Evolutionary conservation across 2,329 filamentous ascomycete species (phyloP).

Genomic region (Cladosporium oxysporum): DNA sequence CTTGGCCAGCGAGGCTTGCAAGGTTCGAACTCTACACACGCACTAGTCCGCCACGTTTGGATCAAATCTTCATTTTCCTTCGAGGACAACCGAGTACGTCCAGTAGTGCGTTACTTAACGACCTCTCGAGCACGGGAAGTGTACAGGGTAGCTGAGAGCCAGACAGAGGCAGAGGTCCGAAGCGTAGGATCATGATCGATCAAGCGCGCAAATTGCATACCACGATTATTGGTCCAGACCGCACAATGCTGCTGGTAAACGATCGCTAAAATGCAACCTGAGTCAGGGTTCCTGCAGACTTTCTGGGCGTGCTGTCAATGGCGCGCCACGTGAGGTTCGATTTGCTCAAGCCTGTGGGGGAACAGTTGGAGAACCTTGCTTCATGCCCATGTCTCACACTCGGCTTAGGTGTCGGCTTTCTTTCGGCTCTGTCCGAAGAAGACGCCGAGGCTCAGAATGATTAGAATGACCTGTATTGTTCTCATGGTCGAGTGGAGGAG

Average conservation of each 20-base stretch:
- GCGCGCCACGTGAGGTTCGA: slow-evolving; percentile 12
- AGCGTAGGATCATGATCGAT: not conserved
- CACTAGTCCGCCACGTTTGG: not conserved
- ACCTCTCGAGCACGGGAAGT: not conserved
- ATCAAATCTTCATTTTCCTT: not conserved
- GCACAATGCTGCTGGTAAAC: not conserved
- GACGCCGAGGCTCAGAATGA: not conserved
- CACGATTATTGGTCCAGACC: not conserved
- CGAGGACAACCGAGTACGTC: not conserved
- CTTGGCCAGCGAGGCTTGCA: slow-evolving; percentile 2
- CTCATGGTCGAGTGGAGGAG: not conserved
- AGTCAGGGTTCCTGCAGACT: slow-evolving; percentile 6
- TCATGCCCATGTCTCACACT: not conserved
- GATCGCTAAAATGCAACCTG: not conserved
- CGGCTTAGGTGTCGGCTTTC: not conserved
- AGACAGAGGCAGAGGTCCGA: slow-evolving; percentile 7
- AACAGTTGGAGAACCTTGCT: slow-evolving; percentile 3
- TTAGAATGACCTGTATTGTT: not conserved
- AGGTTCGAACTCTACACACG: not conserved
- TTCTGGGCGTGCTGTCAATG: slow-evolving; percentile 1
- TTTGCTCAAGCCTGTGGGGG: not conserved
- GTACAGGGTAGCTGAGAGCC: not conserved
- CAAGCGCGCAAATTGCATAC: not conserved
- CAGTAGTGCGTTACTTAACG: not conserved
- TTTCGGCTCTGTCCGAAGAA: not conserved